Evolutionary conservation across 805 yeast genomes (phyloP), one percentile per base, ranked within the genome.

Genomic region (Phaffomyces antillensis): DNA sequence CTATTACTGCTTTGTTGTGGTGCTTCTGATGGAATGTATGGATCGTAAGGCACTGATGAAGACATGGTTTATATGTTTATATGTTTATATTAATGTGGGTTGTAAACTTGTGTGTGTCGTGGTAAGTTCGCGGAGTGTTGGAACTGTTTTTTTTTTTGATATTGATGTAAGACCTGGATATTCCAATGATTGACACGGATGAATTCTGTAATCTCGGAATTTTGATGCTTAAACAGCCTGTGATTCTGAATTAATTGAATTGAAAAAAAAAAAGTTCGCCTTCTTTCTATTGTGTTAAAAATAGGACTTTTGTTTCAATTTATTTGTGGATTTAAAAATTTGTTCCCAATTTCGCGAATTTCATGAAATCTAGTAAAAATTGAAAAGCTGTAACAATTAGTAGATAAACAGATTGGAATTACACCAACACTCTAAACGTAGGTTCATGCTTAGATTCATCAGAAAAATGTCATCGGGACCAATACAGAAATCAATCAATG

Each of bases 11-110:
- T 47, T 40, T 55, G 30, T 28, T 28, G 52, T 9, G 56, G 46
- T 28, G 48, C 40, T 38, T 76, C 80, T 34, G 81, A 75, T 42
- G 91, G 91, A 51, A 83, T 80, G 59, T 83, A 86, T 59, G 95
- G 95, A 63, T 86, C 95, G 62, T 86, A 86, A 45, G 95, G 95
- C 41, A 78, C 84, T 35, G 87, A 76, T 20, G 89, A 81, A 17
- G 89, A 78, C 91, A 84, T 34, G 33, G 23, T 15, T 31, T 13
- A 7, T 15, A 13, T 18, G 13, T 34, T 17, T 32, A 32, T n/a
- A 8, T 16, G 20, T 17, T 16, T 32, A 8, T 32, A 32, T 16
- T 32, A 16, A 18, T 17, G 17, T 16, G 18, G 3, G 20, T 16
- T n/a, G n/a, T n/a, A n/a, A n/a, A n/a, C n/a, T n/a, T n/a, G 34